A percentile compares a stretch with the other conserved stretches of the same genome.
Conservation (phyloP, 495 filamentous ascomycete genomes). For the Copromyces sp. region DNA sequence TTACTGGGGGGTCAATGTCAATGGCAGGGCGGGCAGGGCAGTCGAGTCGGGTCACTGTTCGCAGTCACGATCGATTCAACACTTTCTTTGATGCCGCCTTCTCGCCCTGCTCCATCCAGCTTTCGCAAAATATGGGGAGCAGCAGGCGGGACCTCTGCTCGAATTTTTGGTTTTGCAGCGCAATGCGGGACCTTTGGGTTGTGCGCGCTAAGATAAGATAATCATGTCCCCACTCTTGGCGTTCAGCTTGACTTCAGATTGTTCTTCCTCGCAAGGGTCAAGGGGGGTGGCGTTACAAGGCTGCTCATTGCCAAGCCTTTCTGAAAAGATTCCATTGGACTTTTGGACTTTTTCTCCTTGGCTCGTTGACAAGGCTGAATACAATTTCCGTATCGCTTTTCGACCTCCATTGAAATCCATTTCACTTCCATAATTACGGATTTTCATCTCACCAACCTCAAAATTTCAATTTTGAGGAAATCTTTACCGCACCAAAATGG, state of each 20-base stretch:
- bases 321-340: not conserved
- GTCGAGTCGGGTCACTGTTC: not conserved
- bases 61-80: not conserved
- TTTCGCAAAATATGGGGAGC: not conserved
- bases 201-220: slow-evolving; percentile 35
- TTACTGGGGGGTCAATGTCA: not conserved
- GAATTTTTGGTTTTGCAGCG: slow-evolving; percentile 28
- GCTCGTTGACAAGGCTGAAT: slow-evolving; percentile 20
- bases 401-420: slow-evolving; percentile 4
- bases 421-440: not conserved
- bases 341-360: slow-evolving; percentile 1
- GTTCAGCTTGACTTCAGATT: not conserved
- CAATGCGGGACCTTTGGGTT: slow-evolving; percentile 25
- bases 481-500: slow-evolving; percentile 6
- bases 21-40: not conserved
- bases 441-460: not conserved
- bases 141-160: slow-evolving; percentile 2
- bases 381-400: slow-evolving; percentile 7
- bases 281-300: slow-evolving; percentile 8
- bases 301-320: not conserved
- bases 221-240: slow-evolving; percentile 7
- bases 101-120: not conserved
- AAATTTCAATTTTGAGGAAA: not conserved
- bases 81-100: not conserved
- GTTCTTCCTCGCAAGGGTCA: not conserved